A percentile compares a stretch with the other conserved stretches of the same genome.
These are phyloP conservation scores for Dalbergia cultrata DNA, from an alignment of 306 rosid genomes.

Conservation along the genomic window DNA sequence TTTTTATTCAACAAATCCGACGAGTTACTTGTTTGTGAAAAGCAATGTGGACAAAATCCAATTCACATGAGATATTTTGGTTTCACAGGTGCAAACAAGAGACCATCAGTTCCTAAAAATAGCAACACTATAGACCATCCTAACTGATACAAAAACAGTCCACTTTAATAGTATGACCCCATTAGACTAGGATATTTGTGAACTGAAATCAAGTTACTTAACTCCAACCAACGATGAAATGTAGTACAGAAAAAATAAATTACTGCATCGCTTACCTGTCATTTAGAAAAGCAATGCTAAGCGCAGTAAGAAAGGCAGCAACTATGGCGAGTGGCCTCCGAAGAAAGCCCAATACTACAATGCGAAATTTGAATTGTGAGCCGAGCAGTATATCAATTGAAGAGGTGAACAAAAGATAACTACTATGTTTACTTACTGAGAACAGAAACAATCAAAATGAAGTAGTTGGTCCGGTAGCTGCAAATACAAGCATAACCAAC, in stretches of 20 bases:
- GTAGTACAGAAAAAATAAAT: background rate
- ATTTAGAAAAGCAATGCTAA: conserved; percentile 76
- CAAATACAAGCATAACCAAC: conserved; percentile 35
- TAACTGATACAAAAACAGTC: background rate
- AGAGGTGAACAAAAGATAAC: background rate
- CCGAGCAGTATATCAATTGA: background rate
- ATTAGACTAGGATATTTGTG: background rate
- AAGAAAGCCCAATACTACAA: conserved; percentile 76
- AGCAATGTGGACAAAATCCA: conserved; percentile 4
- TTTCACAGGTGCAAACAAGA: background rate
- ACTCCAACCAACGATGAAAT: conserved; percentile 9
- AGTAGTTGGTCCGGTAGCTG: conserved; percentile 87
- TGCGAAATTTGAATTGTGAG: conserved; percentile 31
- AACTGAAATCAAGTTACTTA: background rate
- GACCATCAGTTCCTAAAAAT: background rate
- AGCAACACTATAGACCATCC: background rate
- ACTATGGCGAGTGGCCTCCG: conserved; percentile 72
- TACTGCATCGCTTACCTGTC: conserved; percentile 61
- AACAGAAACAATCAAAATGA: conserved; percentile 67
- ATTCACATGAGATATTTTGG: background rate
- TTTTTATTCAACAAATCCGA: background rate
- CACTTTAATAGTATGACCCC: background rate
- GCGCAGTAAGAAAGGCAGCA: conserved; percentile 76
- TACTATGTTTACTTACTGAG: conserved; percentile 64
- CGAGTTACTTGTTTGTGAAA: background rate